Evolutionary conservation across 2,329 filamentous ascomycete species (phyloP), one percentile per base, ranked within the genome.

Genomic region (Chrysoporthe cubensis): DNA sequence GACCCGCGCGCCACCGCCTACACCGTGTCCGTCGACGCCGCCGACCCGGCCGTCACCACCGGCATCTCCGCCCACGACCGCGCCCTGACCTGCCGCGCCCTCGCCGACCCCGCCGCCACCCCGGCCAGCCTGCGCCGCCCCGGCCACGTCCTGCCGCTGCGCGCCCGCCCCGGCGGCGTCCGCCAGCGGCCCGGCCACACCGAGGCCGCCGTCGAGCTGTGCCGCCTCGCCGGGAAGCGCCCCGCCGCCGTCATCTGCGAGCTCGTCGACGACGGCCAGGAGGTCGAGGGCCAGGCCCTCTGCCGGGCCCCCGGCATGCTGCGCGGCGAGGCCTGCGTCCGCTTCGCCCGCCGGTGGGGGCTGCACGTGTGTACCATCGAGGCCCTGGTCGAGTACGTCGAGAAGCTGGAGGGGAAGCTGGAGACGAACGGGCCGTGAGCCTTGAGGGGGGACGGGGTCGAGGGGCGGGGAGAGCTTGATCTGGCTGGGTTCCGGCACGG

Each of bases 341-440:
- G 84, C 62, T 99, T 99, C 85, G 96, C 94, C 40, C 88, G 89
- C 79, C 89, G 86, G 80, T 98, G 91, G 89, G 94, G 94, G 4
- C 83, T 99, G 73, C 96, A 91, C 83, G 93, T 97, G 68, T 97
- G 94, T 81, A 98, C 96, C 42, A 98, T 99, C 80, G 94, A 95
- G 77, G 94, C 95, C 80, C 80, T 99, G 80, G 90, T 95, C 40
- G 84, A 83, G 67, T 91, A 96, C 78, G 82, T 97, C 68, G 91
- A 96, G 79, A 90, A 88, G 83, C 89, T 84, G 50, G 90, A 94
- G 81, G 90, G 89, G 48, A 87, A 87, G 78, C 76, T 85, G 14
- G 77, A 76, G 62, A 70, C 78, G 34, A 86, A 85, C 66, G 83
- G 82, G n/a, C 77, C 75, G 9, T 57, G 18, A 18, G 57, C 32